These are phyloP conservation scores for Physcomitrellopsis africana DNA, from an alignment of 225 moss, liverwort and hornwort species.

Conservation along the genomic window DNA sequence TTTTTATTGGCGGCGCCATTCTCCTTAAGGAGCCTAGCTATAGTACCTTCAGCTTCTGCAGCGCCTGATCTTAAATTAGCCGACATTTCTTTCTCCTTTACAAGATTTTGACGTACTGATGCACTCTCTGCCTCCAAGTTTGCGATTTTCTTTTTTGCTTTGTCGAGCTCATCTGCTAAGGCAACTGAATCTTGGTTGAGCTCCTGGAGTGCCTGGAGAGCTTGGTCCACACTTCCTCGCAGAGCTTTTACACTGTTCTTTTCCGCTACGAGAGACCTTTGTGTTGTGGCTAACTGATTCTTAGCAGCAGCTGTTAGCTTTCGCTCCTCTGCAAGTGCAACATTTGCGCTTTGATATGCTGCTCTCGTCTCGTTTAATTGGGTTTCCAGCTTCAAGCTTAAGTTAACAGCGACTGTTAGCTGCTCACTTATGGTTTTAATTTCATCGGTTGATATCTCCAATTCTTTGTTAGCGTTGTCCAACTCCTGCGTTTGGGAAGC, in stretches of 20 bases:
- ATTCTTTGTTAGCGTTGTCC: slow-evolving; percentile 42
- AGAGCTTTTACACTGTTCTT: slow-evolving; percentile 66
- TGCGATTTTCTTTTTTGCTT: slow-evolving; percentile 50
- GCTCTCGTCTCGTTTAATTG: slow-evolving; percentile 57
- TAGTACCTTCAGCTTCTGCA: slow-evolving; percentile 41
- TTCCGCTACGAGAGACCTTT: slow-evolving; percentile 55
- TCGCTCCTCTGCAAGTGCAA: slow-evolving; percentile 52
- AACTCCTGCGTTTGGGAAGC: slow-evolving; percentile 39
- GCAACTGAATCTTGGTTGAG: slow-evolving; percentile 58
- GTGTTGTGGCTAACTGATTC: slow-evolving; percentile 54
- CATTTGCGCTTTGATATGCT: slow-evolving; percentile 44
- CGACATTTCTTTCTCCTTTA: slow-evolving; percentile 52
- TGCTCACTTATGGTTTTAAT: slow-evolving; percentile 51
- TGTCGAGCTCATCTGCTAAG: slow-evolving; percentile 50
- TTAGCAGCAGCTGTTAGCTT: slow-evolving; percentile 56
- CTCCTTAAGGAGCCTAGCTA: slow-evolving; percentile 46
- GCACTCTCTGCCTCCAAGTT: slow-evolving; percentile 45
- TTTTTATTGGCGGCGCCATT: slow-evolving; percentile 48
- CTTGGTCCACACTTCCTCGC: slow-evolving; percentile 61
- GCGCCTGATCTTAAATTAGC: slow-evolving; percentile 34
- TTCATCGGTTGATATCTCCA: slow-evolving; percentile 56
- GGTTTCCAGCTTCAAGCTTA: slow-evolving; percentile 57
- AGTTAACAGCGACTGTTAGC: slow-evolving; percentile 54
- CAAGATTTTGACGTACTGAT: slow-evolving; percentile 48
- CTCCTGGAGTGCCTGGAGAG: slow-evolving; percentile 62